Evolutionary conservation across 208 protist genomes (phyloP).

Genomic region (Endotrypanum monterogeii): DNA sequence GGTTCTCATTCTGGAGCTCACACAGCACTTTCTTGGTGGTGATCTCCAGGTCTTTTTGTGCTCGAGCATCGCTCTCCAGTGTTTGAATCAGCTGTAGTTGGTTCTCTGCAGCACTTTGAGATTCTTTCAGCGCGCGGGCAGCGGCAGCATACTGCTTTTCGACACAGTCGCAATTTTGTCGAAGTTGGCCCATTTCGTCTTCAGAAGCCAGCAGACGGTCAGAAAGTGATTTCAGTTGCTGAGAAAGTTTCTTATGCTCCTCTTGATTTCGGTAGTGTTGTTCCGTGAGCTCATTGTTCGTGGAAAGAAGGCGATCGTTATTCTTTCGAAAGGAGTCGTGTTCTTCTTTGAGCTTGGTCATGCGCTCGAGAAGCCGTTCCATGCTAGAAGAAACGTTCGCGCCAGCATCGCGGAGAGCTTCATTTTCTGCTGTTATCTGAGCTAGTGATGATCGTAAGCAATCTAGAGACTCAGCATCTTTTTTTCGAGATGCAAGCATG

Average conservation of each 20-base stretch:
- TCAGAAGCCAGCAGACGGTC: conserved; percentile 4
- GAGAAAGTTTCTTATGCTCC: not conserved
- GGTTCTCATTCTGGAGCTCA: conserved; percentile 33
- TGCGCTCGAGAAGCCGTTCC: conserved; percentile 31
- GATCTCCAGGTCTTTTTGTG: conserved; percentile 30
- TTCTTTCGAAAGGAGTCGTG: conserved; percentile 21
- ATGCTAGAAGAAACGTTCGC: conserved; percentile 37
- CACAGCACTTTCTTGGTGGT: conserved; percentile 30
- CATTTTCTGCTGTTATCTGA: conserved; percentile 25
- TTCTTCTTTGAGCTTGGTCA: conserved; percentile 35
- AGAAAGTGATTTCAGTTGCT: conserved; percentile 4
- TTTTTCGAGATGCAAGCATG: conserved; percentile 13
- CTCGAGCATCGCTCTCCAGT: conserved; percentile 45
- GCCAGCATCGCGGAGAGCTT: conserved; percentile 21
- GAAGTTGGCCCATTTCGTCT: not conserved
- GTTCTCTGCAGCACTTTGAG: conserved; percentile 27
- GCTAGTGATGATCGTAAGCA: conserved; percentile 23
- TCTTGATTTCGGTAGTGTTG: not conserved
- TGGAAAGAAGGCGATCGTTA: not conserved
- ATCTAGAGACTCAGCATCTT: conserved; percentile 33
- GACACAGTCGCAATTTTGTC: not conserved
- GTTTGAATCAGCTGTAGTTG: conserved; percentile 47
- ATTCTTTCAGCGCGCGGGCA: not conserved
- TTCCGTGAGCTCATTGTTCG: not conserved
- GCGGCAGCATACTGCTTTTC: not conserved